phyloP scores from a whole-genome alignment of 1,139 yeast species.

The Kodamaea alishanica region DNA sequence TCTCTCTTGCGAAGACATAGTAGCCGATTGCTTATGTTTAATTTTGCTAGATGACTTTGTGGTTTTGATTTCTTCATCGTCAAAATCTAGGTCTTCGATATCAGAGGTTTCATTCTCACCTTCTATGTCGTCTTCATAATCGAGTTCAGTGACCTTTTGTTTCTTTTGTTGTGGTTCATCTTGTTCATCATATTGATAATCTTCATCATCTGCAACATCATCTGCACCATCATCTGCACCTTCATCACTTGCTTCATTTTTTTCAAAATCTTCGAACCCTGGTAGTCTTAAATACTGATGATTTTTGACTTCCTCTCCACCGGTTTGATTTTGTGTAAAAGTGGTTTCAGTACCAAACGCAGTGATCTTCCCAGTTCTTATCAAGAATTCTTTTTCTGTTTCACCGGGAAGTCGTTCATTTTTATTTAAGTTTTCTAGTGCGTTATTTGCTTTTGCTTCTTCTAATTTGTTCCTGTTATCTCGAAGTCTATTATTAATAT shows the following conservation, averaged over 20 bases:
- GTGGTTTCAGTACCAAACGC: constrained; percentile 79
- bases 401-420: constrained; percentile 55
- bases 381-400: constrained; percentile 70
- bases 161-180: background rate
- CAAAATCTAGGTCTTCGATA: constrained; percentile 2
- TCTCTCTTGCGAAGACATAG: constrained; percentile 11
- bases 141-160: background rate
- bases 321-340: constrained; percentile 32
- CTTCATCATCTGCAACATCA: constrained; percentile 11
- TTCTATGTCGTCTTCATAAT: background rate
- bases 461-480: constrained; percentile 24
- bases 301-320: constrained; percentile 19
- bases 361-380: constrained; percentile 89
- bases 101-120: background rate
- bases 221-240: constrained; percentile 6
- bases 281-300: constrained; percentile 37
- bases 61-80: constrained; percentile 2
- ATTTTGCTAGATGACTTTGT: background rate
- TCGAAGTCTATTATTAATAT: constrained; percentile 55
- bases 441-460: constrained; percentile 16
- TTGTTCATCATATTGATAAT: constrained; percentile 10
- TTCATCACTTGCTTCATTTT: constrained; percentile 2
- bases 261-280: constrained; percentile 25
- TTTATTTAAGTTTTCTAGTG: constrained; percentile 3
- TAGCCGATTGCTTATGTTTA: background rate